Conservation (phyloP, 768 basidiomycete genomes). For the Tulasnella sp. region DNA sequence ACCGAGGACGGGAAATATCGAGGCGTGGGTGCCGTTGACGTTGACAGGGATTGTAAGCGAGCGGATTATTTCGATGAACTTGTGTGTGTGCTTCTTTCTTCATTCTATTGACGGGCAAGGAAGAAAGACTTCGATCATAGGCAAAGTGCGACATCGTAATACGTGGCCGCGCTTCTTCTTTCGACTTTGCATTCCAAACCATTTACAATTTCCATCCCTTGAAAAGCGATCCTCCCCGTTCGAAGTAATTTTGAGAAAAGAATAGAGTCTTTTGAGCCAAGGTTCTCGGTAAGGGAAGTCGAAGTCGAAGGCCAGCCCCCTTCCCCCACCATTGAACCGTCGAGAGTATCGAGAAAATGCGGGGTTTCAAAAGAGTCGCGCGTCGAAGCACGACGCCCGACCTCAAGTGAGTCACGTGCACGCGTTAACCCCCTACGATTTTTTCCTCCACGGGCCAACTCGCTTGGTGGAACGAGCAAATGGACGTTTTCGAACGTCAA, state of each 20-base stretch:
- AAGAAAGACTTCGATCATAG: neutral
- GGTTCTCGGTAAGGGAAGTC: constrained; percentile 7
- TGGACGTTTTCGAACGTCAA: neutral
- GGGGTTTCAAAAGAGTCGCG: neutral
- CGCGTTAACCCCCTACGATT: neutral
- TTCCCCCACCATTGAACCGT: neutral
- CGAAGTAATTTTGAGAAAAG: neutral
- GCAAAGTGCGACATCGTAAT: neutral
- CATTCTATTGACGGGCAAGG: neutral
- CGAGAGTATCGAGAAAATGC: neutral
- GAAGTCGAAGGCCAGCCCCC: neutral
- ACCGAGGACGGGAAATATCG: neutral
- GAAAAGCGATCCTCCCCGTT: neutral
- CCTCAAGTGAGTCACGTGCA: constrained; percentile 13
- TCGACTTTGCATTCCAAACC: neutral
- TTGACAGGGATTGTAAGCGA: neutral
- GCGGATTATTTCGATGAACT: neutral
- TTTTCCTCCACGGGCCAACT: neutral
- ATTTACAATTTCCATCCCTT: neutral
- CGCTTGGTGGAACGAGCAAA: constrained; percentile 1
- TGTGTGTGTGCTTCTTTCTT: neutral
- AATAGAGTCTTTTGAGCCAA: constrained; percentile 15
- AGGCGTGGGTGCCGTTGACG: neutral
- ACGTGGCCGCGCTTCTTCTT: neutral
- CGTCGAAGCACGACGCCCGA: neutral